A percentile compares a stretch with the other conserved stretches of the same genome.
phyloP scores from a whole-genome alignment of 495 filamentous ascomycete genomes.

The Lentithecium fluviatile region DNA sequence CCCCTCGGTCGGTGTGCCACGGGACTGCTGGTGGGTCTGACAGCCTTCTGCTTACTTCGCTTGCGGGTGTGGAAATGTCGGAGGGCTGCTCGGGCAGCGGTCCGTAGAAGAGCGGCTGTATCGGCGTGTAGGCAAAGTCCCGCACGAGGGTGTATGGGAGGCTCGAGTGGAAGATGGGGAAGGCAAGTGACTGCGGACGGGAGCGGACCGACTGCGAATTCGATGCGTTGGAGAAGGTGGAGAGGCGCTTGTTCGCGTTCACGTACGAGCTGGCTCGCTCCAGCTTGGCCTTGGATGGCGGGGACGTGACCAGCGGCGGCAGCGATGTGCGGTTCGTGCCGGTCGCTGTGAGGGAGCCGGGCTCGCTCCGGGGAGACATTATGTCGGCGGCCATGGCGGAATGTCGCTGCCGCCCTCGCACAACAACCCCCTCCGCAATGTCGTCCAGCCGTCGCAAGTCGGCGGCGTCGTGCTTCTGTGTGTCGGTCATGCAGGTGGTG shows the following conservation, averaged over 20 bases:
- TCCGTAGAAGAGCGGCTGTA: constrained; percentile 89
- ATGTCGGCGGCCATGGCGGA: constrained; percentile 36
- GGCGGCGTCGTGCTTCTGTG: constrained; percentile 5
- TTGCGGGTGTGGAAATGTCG: constrained; percentile 78
- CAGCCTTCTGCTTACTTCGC: constrained; percentile 70
- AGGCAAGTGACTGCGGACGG: constrained; percentile 72
- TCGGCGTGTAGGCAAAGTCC: constrained; percentile 87
- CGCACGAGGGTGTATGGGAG: constrained; percentile 87
- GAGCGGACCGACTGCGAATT: constrained; percentile 58
- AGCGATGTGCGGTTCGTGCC: constrained; percentile 59
- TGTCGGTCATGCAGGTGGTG: constrained; percentile 30
- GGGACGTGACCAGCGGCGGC: constrained; percentile 63
- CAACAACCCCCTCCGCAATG: constrained; percentile 25
- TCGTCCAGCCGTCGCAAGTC: constrained; percentile 23
- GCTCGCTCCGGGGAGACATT: constrained; percentile 47
- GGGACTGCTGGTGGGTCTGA: constrained; percentile 72
- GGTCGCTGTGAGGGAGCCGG: constrained; percentile 42
- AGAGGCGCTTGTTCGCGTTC: constrained; percentile 44
- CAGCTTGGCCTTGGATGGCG: constrained; percentile 56
- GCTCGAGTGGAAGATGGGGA: constrained; percentile 81
- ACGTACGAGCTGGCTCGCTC: constrained; percentile 54
- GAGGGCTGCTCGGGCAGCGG: constrained; percentile 75
- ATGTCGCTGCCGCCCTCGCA: constrained; percentile 23
- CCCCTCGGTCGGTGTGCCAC: constrained; percentile 54
- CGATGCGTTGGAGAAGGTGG: constrained; percentile 60